A percentile compares a stretch with the other conserved stretches of the same genome.
Conservation (phyloP, 2,329 filamentous ascomycete species). For the Aspergillus candidus region DNA sequence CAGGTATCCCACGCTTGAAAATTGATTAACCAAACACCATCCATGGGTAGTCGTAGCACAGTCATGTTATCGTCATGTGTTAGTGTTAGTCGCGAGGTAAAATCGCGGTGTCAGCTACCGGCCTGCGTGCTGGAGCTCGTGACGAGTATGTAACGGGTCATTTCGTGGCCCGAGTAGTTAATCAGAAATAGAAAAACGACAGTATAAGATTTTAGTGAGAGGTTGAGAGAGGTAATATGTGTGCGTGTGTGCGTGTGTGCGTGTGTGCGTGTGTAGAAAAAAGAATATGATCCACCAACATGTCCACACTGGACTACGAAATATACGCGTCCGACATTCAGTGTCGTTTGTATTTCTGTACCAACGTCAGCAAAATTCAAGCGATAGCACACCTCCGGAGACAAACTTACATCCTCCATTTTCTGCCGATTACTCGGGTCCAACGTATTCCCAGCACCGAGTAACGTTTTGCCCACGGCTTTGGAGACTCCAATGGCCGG, state of each 20-base stretch:
- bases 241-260: background rate
- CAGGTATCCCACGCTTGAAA: too few relatives aligned
- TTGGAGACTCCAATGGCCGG: constrained; percentile 87
- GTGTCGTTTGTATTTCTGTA: constrained; percentile 41
- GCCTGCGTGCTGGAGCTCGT: too few relatives aligned
- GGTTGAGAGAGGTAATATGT: too few relatives aligned
- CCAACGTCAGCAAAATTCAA: constrained; percentile 1
- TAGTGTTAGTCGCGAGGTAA: too few relatives aligned
- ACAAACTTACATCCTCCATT: constrained; percentile 74
- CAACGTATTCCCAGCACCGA: constrained; percentile 87
- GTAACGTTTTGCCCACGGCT: constrained; percentile 77
- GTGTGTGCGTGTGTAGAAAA: background rate
- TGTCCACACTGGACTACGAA: background rate
- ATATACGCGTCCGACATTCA: constrained; percentile 12
- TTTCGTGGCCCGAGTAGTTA: background rate
- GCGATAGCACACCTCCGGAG: background rate
- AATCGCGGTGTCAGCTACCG: too few relatives aligned
- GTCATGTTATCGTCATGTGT: too few relatives aligned
- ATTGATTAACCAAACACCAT: too few relatives aligned
- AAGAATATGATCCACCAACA: background rate
- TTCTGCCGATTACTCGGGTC: constrained; percentile 75
- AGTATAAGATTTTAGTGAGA: background rate
- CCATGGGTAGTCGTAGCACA: too few relatives aligned
- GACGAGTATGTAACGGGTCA: background rate
- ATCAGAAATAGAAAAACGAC: background rate